Conservation (phyloP, 306 rosid genomes). For the Vigna angularis region DNA sequence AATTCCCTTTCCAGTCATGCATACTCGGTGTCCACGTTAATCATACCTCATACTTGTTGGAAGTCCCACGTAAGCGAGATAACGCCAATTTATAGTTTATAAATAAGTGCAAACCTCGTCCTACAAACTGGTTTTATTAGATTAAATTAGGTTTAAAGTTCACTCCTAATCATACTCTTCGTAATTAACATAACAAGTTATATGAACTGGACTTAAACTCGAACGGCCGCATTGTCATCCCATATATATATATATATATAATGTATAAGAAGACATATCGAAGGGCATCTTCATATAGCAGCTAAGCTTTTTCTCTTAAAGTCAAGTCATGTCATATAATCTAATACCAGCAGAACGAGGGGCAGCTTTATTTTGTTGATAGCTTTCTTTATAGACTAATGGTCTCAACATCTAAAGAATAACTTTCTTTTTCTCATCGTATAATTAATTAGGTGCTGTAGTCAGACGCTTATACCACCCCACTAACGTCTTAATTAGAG, state of each 20-base stretch:
- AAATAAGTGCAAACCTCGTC: accelerated
- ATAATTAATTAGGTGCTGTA: not conserved
- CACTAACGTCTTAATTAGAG: not conserved
- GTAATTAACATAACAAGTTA: not conserved
- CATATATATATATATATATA: too few species aligned
- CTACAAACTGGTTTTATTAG: accelerated
- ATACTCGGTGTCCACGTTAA: not conserved
- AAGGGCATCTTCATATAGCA: not conserved
- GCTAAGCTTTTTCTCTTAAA: not conserved
- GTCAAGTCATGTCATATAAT: not conserved
- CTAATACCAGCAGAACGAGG: not conserved
- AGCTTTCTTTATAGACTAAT: not conserved
- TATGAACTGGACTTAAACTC: too few species aligned
- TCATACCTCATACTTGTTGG: constrained; percentile 8
- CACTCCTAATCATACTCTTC: not conserved
- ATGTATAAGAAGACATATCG: not conserved
- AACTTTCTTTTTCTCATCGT: not conserved
- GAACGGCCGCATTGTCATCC: too few species aligned
- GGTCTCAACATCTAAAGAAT: not conserved
- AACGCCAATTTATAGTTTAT: too few species aligned
- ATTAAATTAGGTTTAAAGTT: accelerated
- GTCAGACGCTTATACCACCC: not conserved
- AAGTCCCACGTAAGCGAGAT: too few species aligned
- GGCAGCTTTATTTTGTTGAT: not conserved
- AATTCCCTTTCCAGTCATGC: constrained; percentile 38